Evolutionary conservation across 192 early-diverging fungal genomes (phyloP), one percentile per base, ranked within the genome.

Genomic region (Umbelopsis sp.): DNA sequence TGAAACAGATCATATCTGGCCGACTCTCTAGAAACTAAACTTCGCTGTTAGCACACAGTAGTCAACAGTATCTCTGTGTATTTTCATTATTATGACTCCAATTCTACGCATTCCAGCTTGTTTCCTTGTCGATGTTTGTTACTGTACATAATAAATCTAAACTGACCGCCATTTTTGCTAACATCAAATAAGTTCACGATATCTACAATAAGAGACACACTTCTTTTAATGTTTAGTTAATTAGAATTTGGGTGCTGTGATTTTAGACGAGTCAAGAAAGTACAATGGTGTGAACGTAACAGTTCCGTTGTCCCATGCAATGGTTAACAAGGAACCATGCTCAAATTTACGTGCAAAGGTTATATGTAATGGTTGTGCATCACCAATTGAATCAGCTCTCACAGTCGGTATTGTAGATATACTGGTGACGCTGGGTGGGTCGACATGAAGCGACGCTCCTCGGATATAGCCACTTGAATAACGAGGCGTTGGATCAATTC

Each of bases 391-490:
- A 25, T 61, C 55, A 6, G 55, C 33, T 2, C 25, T 27, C 7
- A 61, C 55, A 35, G 25, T 35, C 16, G 55, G 55, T n/a, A 61
- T 35, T 7, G 55, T 61, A 16, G 55, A 61, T 61, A 61, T 61
- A 35, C 25, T 61, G 30, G 55, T 61, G 15, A 61, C 55, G 30
- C 27, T 61, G 27, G 55, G 55, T 2, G 47, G 49, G 7, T 55
- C 44, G 1, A 58, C 64, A 21, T 20, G 30, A 2, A 69, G 21
- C 10, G 61, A 27, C 10, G 65, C 48, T 13, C 84, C 84, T 30
- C 84, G 69, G 21, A 82, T 72, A 68, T 74, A 82, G 21, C 84
- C 84, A 69, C 84, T 37, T 30, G 25, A 51, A 27, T 25, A 51
- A n/a, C 2, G 20, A 18, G 65, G 18, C 27, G 61, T 25, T 44